A percentile compares a stretch with the other conserved stretches of the same genome.
phyloP scores from a whole-genome alignment of 257 asterid species.

The Knoxia roxburghii region DNA sequence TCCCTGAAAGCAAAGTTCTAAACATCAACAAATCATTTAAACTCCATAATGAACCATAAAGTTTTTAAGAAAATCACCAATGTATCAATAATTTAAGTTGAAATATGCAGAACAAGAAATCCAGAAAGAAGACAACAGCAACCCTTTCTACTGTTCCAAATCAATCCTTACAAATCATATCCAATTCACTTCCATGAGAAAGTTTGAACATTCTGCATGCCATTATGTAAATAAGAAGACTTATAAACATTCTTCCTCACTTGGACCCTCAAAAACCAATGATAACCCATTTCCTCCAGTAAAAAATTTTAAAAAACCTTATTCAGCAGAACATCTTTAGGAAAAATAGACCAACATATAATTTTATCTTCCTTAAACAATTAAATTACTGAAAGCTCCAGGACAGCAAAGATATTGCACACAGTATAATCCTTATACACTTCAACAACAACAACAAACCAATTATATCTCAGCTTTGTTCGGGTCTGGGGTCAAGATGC shows the following conservation, averaged over 20 bases:
- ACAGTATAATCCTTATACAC: no score
- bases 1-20: slow-evolving; percentile 31
- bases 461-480: no score
- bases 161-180: no score
- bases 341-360: neutral
- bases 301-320: neutral
- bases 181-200: neutral
- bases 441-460: no score
- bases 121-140: neutral
- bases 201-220: neutral
- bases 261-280: neutral
- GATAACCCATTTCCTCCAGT: neutral
- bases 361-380: no score
- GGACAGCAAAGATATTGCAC: no score
- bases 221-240: neutral
- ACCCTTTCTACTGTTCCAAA: neutral
- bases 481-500: no score
- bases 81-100: no score
- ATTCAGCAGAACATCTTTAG: neutral
- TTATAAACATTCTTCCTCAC: neutral
- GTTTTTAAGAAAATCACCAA: neutral
- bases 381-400: neutral
- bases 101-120: neutral
- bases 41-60: neutral
- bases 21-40: neutral